Conservation (phyloP, 1,139 yeast genomes). For the Debaryomycetaceae sp. region DNA sequence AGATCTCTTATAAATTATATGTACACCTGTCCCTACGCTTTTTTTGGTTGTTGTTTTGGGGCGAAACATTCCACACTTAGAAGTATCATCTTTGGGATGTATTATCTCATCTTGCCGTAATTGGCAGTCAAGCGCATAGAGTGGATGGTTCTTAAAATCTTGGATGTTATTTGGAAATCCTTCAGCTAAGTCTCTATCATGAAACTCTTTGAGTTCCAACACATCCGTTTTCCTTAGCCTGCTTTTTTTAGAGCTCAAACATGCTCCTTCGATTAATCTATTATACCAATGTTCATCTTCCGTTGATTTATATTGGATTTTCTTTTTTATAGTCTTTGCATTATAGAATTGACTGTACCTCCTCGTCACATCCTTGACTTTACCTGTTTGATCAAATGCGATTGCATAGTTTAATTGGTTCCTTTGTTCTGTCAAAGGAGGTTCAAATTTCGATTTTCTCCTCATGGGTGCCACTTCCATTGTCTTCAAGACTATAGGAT, state of each 20-base stretch:
- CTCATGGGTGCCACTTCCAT: constrained; percentile 66
- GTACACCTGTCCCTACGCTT: constrained; percentile 24
- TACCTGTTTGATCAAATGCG: constrained; percentile 66
- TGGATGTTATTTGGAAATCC: constrained; percentile 84
- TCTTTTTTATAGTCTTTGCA: constrained; percentile 69
- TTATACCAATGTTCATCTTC: constrained; percentile 67
- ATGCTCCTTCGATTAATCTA: constrained; percentile 32
- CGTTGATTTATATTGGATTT: constrained; percentile 57
- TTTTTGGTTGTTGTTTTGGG: constrained; percentile 13
- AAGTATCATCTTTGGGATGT: constrained; percentile 55
- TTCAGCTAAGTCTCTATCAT: constrained; percentile 64
- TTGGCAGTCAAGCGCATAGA: constrained; percentile 79
- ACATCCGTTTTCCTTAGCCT: constrained; percentile 51
- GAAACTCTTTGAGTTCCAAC: constrained; percentile 68
- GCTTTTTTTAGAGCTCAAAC: constrained; percentile 24
- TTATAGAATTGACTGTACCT: constrained; percentile 71
- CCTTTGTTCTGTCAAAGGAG: constrained; percentile 58
- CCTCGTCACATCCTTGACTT: constrained; percentile 79
- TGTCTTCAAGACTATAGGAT: constrained; percentile 62
- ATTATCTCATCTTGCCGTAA: constrained; percentile 69
- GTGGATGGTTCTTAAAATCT: constrained; percentile 85
- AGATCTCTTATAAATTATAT: constrained; percentile 63
- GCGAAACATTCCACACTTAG: constrained; percentile 67
- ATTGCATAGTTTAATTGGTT: constrained; percentile 71
- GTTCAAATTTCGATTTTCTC: constrained; percentile 66